A percentile compares a stretch with the other conserved stretches of the same genome.
These are phyloP conservation scores for Huntiella decipiens DNA, from an alignment of 2,329 filamentous ascomycete genomes.

Conservation along the genomic window DNA sequence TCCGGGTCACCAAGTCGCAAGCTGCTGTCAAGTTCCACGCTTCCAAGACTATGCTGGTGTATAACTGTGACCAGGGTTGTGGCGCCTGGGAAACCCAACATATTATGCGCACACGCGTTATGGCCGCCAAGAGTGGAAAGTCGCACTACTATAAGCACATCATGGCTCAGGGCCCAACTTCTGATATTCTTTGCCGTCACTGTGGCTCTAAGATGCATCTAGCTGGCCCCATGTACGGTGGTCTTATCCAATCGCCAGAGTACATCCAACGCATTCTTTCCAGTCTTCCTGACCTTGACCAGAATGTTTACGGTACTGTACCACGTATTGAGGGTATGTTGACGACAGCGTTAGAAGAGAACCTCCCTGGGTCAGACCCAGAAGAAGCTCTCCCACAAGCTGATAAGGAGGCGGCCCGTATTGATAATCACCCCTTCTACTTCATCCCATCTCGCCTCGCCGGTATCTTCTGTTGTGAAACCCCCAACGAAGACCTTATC, in stretches of 20 bases:
- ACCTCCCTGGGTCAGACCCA: slow-evolving; percentile 22
- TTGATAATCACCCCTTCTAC: slow-evolving; percentile 72
- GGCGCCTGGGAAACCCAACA: slow-evolving; percentile 79
- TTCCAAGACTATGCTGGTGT: slow-evolving; percentile 81
- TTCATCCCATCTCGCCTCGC: slow-evolving; percentile 58
- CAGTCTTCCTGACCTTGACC: slow-evolving; percentile 47
- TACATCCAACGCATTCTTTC: slow-evolving; percentile 68
- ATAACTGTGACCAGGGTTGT: slow-evolving; percentile 79
- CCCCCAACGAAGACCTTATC: slow-evolving; percentile 60
- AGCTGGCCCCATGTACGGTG: slow-evolving; percentile 86
- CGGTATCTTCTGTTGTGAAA: slow-evolving; percentile 58
- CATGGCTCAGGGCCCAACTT: slow-evolving; percentile 50
- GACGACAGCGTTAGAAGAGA: slow-evolving; percentile 67
- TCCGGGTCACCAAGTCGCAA: slow-evolving; percentile 61
- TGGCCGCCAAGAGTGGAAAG: slow-evolving; percentile 49
- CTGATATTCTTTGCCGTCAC: slow-evolving; percentile 52
- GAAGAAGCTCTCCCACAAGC: slow-evolving; percentile 17
- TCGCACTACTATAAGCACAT: slow-evolving; percentile 60
- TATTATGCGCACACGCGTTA: slow-evolving; percentile 48
- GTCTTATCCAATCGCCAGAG: slow-evolving; percentile 63
- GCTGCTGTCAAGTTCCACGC: slow-evolving; percentile 78
- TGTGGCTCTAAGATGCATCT: slow-evolving; percentile 77
- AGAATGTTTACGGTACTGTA: slow-evolving; percentile 57
- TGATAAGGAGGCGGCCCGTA: slow-evolving; percentile 35
- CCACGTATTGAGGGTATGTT: slow-evolving; percentile 81